Conservation (phyloP, 805 yeast species). For the Monosporozyma servazzii region DNA sequence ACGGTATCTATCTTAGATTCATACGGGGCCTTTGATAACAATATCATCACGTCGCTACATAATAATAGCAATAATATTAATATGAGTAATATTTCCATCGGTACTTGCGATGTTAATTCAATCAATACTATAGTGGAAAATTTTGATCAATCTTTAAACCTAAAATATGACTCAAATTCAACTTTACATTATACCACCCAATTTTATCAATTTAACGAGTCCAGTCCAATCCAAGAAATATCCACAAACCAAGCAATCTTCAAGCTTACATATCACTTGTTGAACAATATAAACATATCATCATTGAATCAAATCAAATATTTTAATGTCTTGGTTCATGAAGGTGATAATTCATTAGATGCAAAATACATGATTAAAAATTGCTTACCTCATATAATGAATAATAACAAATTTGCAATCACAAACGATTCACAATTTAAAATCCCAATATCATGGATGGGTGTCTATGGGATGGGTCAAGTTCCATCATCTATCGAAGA, state of each 20-base stretch:
- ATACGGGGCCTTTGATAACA: slow-evolving; percentile 43
- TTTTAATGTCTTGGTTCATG: slow-evolving; percentile 61
- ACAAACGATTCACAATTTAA: slow-evolving; percentile 27
- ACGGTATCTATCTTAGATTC: slow-evolving; percentile 58
- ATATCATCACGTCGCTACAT: neutral
- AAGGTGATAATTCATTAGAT: slow-evolving; percentile 80
- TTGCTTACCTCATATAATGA: slow-evolving; percentile 6
- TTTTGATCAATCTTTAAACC: slow-evolving; percentile 16
- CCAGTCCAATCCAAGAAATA: slow-evolving; percentile 22
- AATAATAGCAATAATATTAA: neutral
- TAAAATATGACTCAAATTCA: slow-evolving; percentile 13
- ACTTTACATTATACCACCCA: slow-evolving; percentile 13
- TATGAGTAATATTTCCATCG: slow-evolving; percentile 15
- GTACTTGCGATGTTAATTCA: slow-evolving; percentile 18
- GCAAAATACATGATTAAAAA: slow-evolving; percentile 31
- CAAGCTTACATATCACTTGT: slow-evolving; percentile 23
- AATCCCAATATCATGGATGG: slow-evolving; percentile 72
- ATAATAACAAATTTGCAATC: slow-evolving; percentile 11
- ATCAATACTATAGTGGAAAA: slow-evolving; percentile 15
- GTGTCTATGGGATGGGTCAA: slow-evolving; percentile 71
- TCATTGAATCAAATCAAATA: slow-evolving; percentile 28
- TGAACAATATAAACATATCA: slow-evolving; percentile 10
- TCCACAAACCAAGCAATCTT: slow-evolving; percentile 23
- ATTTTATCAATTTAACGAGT: slow-evolving; percentile 15
- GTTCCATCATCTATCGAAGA: slow-evolving; percentile 62